Percentiles rank a stretch among this genome's conserved stretches.
These are phyloP conservation scores for Syzygium syzygioides DNA, from an alignment of 441 rosid genomes.

Conservation along the genomic window DNA sequence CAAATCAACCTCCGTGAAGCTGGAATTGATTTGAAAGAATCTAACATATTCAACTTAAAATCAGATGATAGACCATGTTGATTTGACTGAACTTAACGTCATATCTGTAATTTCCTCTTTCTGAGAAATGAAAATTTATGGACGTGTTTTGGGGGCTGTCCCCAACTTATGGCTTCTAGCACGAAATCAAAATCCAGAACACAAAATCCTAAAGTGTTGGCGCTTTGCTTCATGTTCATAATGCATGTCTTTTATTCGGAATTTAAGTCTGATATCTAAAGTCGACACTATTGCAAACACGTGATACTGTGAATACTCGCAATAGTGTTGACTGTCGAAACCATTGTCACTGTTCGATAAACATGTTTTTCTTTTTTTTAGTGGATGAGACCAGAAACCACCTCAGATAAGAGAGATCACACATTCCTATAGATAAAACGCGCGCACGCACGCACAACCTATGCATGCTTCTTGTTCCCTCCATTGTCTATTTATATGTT, in stretches of 20 bases:
- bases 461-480: slow-evolving; percentile 5
- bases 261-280: neutral
- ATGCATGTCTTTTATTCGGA: neutral
- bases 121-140: neutral
- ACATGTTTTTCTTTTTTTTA: no score
- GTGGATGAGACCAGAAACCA: neutral
- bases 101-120: neutral
- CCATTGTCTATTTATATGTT: neutral
- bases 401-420: neutral
- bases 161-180: neutral
- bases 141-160: neutral
- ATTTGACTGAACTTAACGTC: neutral
- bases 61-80: neutral
- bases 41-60: neutral
- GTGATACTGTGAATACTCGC: no score
- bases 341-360: neutral
- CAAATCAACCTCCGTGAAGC: neutral
- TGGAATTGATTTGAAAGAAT: neutral
- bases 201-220: neutral
- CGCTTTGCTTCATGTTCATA: neutral
- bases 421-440: neutral
- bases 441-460: neutral
- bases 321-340: neutral
- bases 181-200: neutral
- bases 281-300: neutral